Evolutionary conservation across 1,284 basidiomycete species (phyloP).

Genomic region (Sanghuangporus baumii): DNA sequence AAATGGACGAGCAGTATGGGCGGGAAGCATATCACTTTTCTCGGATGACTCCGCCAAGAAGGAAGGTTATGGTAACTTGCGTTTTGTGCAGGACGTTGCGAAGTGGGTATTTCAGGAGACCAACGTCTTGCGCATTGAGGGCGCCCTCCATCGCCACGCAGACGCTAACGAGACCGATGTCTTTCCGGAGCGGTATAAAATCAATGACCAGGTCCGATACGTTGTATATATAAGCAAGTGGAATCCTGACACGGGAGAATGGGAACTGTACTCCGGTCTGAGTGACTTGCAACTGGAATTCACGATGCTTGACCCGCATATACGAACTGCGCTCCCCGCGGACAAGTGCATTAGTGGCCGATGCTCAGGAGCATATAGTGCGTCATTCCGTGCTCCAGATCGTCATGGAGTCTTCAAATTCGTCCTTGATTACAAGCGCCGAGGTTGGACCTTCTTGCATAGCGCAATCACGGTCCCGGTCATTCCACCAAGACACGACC

Average conservation of each 20-base stretch:
- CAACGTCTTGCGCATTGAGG: constrained; percentile 75
- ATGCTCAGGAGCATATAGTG: constrained; percentile 61
- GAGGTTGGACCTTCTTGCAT: constrained; percentile 74
- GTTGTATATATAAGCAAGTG: constrained; percentile 66
- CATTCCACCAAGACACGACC: constrained; percentile 91
- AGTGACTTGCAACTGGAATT: constrained; percentile 90
- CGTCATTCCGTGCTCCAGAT: constrained; percentile 85
- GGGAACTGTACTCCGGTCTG: constrained; percentile 68
- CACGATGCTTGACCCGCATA: constrained; percentile 95
- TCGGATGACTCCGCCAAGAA: constrained; percentile 64
- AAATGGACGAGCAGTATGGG: constrained; percentile 68
- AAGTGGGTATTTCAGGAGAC: constrained; percentile 92
- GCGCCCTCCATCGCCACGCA: constrained; percentile 67
- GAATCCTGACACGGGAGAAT: constrained; percentile 47
- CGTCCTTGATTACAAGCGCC: constrained; percentile 81
- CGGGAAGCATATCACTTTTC: constrained; percentile 79
- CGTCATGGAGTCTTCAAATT: constrained; percentile 98
- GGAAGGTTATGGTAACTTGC: constrained; percentile 65
- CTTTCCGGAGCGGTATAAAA: constrained; percentile 71
- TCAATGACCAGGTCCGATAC: constrained; percentile 85
- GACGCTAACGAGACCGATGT: constrained; percentile 37
- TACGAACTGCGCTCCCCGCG: constrained; percentile 68
- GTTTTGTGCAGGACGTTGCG: constrained; percentile 70
- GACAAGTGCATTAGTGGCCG: constrained; percentile 32
- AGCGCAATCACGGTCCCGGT: constrained; percentile 78